Evolutionary conservation across 108 stramenopile genomes (phyloP).

Genomic region (Thalassiosira profunda): DNA sequence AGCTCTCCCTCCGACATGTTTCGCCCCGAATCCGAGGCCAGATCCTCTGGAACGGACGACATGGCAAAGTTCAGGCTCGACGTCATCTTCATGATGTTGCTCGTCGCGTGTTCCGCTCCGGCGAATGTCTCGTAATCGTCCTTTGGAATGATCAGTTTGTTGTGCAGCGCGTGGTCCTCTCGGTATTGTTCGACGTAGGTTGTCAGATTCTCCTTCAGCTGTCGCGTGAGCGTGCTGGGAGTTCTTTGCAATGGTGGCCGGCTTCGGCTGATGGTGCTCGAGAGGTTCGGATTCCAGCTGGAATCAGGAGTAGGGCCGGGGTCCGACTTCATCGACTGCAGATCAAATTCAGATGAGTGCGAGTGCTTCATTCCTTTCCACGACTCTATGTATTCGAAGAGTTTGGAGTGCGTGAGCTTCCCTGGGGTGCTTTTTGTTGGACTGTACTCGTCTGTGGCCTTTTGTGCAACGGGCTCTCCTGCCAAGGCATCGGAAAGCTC

Average conservation of each 20-base stretch:
- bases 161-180: conserved; percentile 41
- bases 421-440: no score
- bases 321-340: neutral
- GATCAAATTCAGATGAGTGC: neutral
- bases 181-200: conserved; percentile 16
- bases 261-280: no score
- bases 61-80: neutral
- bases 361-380: neutral
- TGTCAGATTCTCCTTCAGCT: no score
- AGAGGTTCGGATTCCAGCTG: no score
- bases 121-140: conserved; percentile 47
- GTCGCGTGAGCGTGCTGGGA: conserved; percentile 12
- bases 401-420: neutral
- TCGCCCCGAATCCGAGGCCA: conserved; percentile 15
- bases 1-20: conserved; percentile 53
- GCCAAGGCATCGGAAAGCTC: no score
- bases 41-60: neutral
- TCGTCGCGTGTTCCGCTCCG: conserved; percentile 38
- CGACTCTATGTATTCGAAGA: neutral
- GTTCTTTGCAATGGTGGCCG: neutral
- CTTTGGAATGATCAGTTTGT: conserved; percentile 23
- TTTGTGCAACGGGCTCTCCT: no score
- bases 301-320: no score
- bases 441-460: neutral
- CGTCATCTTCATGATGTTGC: conserved; percentile 18